These are phyloP conservation scores for Pythium aristosporum DNA, from an alignment of 352 stramenopile species.

Conservation along the genomic window DNA sequence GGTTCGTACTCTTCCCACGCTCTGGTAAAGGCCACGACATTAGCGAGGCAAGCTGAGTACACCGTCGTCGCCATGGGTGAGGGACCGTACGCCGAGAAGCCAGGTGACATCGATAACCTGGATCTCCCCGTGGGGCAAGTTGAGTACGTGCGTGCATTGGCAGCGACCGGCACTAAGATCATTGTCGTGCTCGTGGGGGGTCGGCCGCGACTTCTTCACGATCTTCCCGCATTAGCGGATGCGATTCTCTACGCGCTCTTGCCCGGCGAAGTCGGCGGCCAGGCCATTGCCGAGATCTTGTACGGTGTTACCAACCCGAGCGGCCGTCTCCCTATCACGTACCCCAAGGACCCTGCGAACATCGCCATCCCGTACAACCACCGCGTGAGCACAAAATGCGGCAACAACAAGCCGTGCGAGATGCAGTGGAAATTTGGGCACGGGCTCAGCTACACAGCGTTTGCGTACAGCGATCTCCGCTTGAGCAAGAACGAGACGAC, in stretches of 20 bases:
- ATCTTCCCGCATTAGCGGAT: constrained; percentile 30
- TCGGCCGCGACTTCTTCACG: constrained; percentile 41
- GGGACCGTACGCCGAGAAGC: constrained; percentile 49
- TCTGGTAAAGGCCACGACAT: constrained; percentile 13
- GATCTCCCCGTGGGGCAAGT: constrained; percentile 45
- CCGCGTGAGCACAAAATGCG: constrained; percentile 29
- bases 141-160: constrained; percentile 43
- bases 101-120: constrained; percentile 50
- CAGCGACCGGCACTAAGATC: constrained; percentile 43
- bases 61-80: constrained; percentile 33
- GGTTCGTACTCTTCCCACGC: constrained; percentile 17
- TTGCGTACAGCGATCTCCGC: constrained; percentile 46
- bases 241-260: constrained; percentile 59
- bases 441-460: constrained; percentile 72
- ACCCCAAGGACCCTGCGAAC: constrained; percentile 58
- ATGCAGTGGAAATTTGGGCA: constrained; percentile 79
- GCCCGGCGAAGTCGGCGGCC: constrained; percentile 48
- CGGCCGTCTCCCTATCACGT: constrained; percentile 59
- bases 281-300: constrained; percentile 56
- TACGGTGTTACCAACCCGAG: constrained; percentile 55
- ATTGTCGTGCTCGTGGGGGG: constrained; percentile 63
- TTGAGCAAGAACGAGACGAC: constrained; percentile 34
- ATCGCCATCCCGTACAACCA: constrained; percentile 46
- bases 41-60: constrained; percentile 23
- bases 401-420: constrained; percentile 26